Base-by-base conservation (phyloP, 768 basidiomycete species). In the Mycena vitilis region DNA sequence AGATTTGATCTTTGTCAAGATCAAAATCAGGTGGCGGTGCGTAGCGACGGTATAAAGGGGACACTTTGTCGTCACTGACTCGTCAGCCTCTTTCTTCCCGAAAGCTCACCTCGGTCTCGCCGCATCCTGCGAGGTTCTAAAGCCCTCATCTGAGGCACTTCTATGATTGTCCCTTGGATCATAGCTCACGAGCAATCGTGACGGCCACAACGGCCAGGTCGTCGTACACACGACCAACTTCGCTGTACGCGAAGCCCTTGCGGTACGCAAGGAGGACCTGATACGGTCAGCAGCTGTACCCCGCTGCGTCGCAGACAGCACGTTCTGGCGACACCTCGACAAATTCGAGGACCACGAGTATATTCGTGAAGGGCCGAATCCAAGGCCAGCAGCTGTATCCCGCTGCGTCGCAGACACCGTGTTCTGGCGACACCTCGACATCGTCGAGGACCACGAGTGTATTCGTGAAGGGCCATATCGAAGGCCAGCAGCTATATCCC, bases 221-320 rank as follows among this genome's bases (percentile, higher is more conserved):
- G 30, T 30, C 30, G 30, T 30, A 30, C 5, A 5, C 5, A 30
- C 30, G 30, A 30, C 30, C 30, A 30, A 30, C 30, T 51, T 42
- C 47, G 38, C 49, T 60, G 22, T 7, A 18, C 30, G 53, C 58
- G 42, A 48, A 59, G 30, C 30, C 40, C 40, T 40, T 40, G 40
- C 40, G 15, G 15, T 10, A 11, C 11, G 40, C 40, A 40, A 40
- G 40, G 38, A 66, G 30, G 58, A 56, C 42, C 58, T 16, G 30
- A 42, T 30, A 58, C 7, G 66, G 53, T 52, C 66, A 34, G 59
- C 65, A 66, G 65, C 65, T 47, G 5, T 3, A 30, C 48, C 3
- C 3, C 30, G 65, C 65, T 66, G 65, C 65, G 52, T 66, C 65
- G 65, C 56, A 65, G n/a, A 40, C 11, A 0, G 57, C 65, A 30